A percentile compares a stretch with the other conserved stretches of the same genome.
phyloP scores from a whole-genome alignment of 2,329 filamentous ascomycete genomes.

The Fusarium sp. region DNA sequence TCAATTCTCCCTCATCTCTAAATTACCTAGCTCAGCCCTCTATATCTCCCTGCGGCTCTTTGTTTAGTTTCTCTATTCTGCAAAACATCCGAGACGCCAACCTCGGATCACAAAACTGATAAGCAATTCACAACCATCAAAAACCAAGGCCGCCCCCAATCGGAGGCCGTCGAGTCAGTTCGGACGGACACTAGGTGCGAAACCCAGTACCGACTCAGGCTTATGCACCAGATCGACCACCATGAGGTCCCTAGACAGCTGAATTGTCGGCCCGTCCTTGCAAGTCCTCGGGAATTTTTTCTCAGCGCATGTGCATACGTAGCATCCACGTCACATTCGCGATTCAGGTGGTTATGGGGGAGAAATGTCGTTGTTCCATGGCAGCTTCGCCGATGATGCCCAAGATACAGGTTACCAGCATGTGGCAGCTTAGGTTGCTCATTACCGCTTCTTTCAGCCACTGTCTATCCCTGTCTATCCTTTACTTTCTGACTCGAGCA shows the following conservation, averaged over 20 bases:
- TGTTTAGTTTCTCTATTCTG: slow-evolving; percentile 13
- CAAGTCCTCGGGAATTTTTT: slow-evolving; percentile 14
- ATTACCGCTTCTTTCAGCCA: slow-evolving; percentile 8
- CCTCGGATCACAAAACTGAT: neutral
- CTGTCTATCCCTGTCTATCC: slow-evolving; percentile 6
- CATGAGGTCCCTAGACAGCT: slow-evolving; percentile 22
- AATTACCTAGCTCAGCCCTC: neutral
- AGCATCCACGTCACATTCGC: slow-evolving; percentile 24
- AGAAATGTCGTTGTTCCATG: slow-evolving; percentile 5
- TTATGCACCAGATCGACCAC: slow-evolving; percentile 24
- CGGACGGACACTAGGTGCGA: slow-evolving; percentile 1
- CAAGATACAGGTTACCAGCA: slow-evolving; percentile 5
- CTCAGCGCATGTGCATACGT: neutral
- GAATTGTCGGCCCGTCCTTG: slow-evolving; percentile 28
- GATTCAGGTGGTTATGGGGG: slow-evolving; percentile 26
- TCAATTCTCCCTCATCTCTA: neutral
- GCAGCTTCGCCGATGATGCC: slow-evolving; percentile 11
- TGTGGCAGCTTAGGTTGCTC: slow-evolving; percentile 14
- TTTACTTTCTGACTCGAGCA: slow-evolving; percentile 25
- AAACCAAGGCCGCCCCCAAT: slow-evolving; percentile 13
- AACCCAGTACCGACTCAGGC: slow-evolving; percentile 19
- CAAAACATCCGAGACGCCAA: slow-evolving; percentile 9
- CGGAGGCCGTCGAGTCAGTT: slow-evolving; percentile 17
- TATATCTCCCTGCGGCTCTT: slow-evolving; percentile 1
- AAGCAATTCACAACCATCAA: neutral